phyloP scores from a whole-genome alignment of 2,329 filamentous ascomycete species.

The Westerdykella ornata region DNA sequence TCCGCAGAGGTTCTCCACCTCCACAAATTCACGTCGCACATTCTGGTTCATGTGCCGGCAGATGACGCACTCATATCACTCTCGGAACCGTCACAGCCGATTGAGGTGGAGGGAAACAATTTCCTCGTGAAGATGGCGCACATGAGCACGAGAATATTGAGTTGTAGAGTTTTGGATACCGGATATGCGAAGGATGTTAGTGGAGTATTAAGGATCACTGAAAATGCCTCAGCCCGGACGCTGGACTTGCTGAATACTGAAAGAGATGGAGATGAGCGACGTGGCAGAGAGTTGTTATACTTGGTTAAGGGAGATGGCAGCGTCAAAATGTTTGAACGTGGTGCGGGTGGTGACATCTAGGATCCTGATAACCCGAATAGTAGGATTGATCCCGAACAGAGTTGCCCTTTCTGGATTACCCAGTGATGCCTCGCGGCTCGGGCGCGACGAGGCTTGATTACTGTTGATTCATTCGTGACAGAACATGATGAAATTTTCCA shows the following conservation, averaged over 20 bases:
- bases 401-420: no score
- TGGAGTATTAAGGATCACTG: constrained; percentile 73
- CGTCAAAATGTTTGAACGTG: constrained; percentile 78
- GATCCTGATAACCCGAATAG: no score
- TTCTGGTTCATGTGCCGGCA: constrained; percentile 60
- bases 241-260: constrained; percentile 10
- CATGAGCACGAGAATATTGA: constrained; percentile 62
- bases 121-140: constrained; percentile 69
- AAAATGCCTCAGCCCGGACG: constrained; percentile 29
- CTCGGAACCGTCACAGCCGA: constrained; percentile 44
- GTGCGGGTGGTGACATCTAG: constrained; percentile 39
- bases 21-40: constrained; percentile 52
- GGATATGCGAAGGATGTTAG: constrained; percentile 87
- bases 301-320: constrained; percentile 71
- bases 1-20: constrained; percentile 23
- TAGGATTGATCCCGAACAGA: no score
- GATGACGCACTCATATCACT: constrained; percentile 62
- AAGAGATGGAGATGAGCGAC: constrained; percentile 10
- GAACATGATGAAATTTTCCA: constrained; percentile 37
- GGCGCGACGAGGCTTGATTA: no score
- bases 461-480: constrained; percentile 30
- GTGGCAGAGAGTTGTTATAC: constrained; percentile 71
- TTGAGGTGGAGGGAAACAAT: constrained; percentile 31
- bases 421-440: no score
- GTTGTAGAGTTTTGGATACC: constrained; percentile 71